Conservation (phyloP, 192 early-diverging fungal genomes). For the Coemansia furcata region DNA sequence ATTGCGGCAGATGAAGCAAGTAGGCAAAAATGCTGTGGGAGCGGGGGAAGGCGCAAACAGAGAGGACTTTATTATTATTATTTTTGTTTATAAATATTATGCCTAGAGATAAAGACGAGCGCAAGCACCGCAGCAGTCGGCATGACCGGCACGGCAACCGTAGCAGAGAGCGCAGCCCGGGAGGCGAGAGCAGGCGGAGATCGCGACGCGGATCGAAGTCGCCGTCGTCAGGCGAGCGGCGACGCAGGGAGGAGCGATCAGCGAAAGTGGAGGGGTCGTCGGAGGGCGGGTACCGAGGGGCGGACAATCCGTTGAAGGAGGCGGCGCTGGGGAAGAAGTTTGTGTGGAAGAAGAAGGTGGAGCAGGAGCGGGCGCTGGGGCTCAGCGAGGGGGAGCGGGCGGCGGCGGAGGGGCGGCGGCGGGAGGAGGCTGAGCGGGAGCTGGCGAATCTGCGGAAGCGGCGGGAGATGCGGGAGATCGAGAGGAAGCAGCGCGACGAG, state of each 20-base stretch:
- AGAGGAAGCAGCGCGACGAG: conserved; percentile 77
- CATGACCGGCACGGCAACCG: not conserved
- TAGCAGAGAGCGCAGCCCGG: conserved; percentile 2
- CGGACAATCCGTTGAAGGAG: conserved; percentile 82
- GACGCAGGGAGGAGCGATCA: conserved; percentile 1
- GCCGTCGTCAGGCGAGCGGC: conserved; percentile 1
- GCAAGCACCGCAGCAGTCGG: conserved; percentile 6
- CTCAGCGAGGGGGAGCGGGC: conserved; percentile 58
- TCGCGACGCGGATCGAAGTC: conserved; percentile 6
- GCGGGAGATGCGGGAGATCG: conserved; percentile 78
- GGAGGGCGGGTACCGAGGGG: conserved; percentile 57
- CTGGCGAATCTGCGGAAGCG: conserved; percentile 79
- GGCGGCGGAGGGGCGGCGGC: conserved; percentile 54
- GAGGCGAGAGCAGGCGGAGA: not conserved
- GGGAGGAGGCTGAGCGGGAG: conserved; percentile 68
- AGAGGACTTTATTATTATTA: not conserved
- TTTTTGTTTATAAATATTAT: not conserved
- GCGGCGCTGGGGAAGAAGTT: conserved; percentile 80
- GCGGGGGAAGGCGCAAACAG: not conserved
- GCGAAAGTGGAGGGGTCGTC: not conserved
- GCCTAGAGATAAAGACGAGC: conserved; percentile 10
- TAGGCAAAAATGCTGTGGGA: not conserved
- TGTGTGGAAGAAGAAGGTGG: conserved; percentile 92
- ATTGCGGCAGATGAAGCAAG: not conserved
- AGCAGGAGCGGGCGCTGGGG: conserved; percentile 73